Evolutionary conservation across 768 basidiomycete genomes (phyloP), one percentile per base, ranked within the genome.

Genomic region (Calocybe gangraenosa): DNA sequence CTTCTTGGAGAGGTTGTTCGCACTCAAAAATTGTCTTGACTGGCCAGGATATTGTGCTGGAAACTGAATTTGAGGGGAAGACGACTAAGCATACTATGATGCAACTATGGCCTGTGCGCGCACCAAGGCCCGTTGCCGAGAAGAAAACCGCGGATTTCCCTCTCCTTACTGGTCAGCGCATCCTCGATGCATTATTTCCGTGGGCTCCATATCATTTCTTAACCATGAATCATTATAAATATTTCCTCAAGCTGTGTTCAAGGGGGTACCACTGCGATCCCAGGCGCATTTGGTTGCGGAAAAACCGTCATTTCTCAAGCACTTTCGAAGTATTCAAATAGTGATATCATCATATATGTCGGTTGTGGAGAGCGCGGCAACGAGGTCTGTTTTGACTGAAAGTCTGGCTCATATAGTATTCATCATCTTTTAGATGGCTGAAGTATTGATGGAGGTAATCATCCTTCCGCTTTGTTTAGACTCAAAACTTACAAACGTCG

Each of bases 281-380:
- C 96, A 18, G 96, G 96, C 53, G 96, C 96, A 55, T 99, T 99
- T 66, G 96, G 96, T 59, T 97, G 94, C 59, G 92, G 92, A 58
- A 96, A 96, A 75, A 98, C 95, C 21, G 96, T 99, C 58, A 99
- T 99, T 59, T 97, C 93, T 20, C 90, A 97, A 70, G 95, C 95
- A 15, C 72, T 98, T 53, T 97, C 95, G 47, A 99, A 99, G 65
- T 99, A 82, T 69, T 99, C 96, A 20, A 99, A 99, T 73, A 96
- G 93, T 55, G 95, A 98, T 65, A 97, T 98, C 58, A 97, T 99
- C 62, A 82, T 99, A 55, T 99, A 99, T 61, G 96, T 99, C 56
- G 96, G 96, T 19, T 98, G 96, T 62, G 96, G 95, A 50, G 96
- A 99, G 67, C 91, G 96, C 55, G 95, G 95, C 59, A 98, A 98